Evolutionary conservation across 1,139 yeast genomes (phyloP).

Genomic region (Geotrichum klebahnii): DNA sequence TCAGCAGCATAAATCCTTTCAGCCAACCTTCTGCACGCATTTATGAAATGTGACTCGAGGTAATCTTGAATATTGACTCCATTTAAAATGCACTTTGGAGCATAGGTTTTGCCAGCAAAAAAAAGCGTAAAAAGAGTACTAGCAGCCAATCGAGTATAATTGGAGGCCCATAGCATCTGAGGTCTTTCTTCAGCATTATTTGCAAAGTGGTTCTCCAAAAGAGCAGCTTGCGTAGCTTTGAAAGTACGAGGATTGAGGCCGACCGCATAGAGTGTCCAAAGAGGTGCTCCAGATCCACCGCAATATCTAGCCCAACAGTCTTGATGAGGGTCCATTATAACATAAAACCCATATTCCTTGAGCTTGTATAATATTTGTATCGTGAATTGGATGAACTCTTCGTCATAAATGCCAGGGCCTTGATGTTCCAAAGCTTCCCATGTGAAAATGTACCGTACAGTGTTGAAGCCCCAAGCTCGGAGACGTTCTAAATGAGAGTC

Average conservation of each 20-base stretch:
- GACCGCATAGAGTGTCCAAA: slow-evolving; percentile 86
- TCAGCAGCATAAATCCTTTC: slow-evolving; percentile 49
- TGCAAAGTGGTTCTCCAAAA: slow-evolving; percentile 53
- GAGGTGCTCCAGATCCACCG: slow-evolving; percentile 91
- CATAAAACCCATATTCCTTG: slow-evolving; percentile 64
- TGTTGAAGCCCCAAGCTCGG: slow-evolving; percentile 74
- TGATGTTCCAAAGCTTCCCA: slow-evolving; percentile 91
- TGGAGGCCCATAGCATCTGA: slow-evolving; percentile 87
- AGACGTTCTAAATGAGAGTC: slow-evolving; percentile 61
- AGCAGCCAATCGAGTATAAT: slow-evolving; percentile 69
- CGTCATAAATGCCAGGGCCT: slow-evolving; percentile 83
- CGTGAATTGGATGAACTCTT: slow-evolving; percentile 69
- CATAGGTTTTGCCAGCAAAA: slow-evolving; percentile 68
- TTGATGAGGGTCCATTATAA: slow-evolving; percentile 82
- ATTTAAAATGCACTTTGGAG: slow-evolving; percentile 64
- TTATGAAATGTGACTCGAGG: slow-evolving; percentile 60
- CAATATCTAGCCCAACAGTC: slow-evolving; percentile 85
- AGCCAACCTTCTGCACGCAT: slow-evolving; percentile 56
- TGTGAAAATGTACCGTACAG: slow-evolving; percentile 67
- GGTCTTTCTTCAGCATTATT: slow-evolving; percentile 42
- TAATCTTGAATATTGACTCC: slow-evolving; percentile 74
- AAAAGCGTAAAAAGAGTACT: slow-evolving; percentile 81
- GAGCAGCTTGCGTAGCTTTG: slow-evolving; percentile 65
- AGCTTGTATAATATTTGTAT: slow-evolving; percentile 56
- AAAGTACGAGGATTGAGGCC: slow-evolving; percentile 72